Percentiles rank a stretch among this genome's conserved stretches.
Evolutionary conservation across 306 rosid species (phyloP).

Genomic region (Alnus glutinosa): DNA sequence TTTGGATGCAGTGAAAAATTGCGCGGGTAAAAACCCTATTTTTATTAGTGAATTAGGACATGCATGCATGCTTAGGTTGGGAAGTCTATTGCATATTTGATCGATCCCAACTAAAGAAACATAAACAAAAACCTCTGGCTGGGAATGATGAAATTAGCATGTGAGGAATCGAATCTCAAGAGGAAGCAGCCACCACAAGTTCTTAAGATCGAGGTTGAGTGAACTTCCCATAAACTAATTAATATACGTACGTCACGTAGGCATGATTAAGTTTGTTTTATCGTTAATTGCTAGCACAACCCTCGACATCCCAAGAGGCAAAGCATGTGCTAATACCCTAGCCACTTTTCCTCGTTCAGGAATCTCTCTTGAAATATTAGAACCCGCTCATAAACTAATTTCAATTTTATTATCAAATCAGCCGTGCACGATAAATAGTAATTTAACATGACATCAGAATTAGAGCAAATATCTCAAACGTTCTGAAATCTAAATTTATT

Average conservation of each 20-base stretch:
- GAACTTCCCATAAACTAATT: constrained; percentile 29
- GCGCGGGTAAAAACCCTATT: no score
- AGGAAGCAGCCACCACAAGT: constrained; percentile 16
- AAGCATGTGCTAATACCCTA: constrained; percentile 55
- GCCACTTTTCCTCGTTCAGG: constrained; percentile 6
- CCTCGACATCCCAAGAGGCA: constrained; percentile 45
- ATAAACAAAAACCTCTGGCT: constrained; percentile 33
- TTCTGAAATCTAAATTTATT: no score
- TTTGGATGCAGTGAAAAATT: no score
- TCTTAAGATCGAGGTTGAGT: constrained; percentile 12
- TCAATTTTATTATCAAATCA: constrained; percentile 37
- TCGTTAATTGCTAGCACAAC: constrained; percentile 38
- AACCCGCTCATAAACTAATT: constrained; percentile 34
- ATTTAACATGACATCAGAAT: not conserved
- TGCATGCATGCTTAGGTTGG: not conserved
- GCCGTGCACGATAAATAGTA: not conserved
- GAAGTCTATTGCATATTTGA: not conserved
- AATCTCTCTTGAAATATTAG: constrained; percentile 18
- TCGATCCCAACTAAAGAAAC: no score
- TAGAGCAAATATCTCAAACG: no score
- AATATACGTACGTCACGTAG: constrained; percentile 1
- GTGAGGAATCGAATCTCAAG: constrained; percentile 71
- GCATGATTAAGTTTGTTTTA: constrained; percentile 40
- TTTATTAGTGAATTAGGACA: not conserved
- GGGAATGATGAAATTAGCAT: constrained; percentile 60